Percentiles rank a stretch among this genome's conserved stretches.
Evolutionary conservation across 1,284 basidiomycete genomes (phyloP).

Genomic region (Marasmius tenuissimus): DNA sequence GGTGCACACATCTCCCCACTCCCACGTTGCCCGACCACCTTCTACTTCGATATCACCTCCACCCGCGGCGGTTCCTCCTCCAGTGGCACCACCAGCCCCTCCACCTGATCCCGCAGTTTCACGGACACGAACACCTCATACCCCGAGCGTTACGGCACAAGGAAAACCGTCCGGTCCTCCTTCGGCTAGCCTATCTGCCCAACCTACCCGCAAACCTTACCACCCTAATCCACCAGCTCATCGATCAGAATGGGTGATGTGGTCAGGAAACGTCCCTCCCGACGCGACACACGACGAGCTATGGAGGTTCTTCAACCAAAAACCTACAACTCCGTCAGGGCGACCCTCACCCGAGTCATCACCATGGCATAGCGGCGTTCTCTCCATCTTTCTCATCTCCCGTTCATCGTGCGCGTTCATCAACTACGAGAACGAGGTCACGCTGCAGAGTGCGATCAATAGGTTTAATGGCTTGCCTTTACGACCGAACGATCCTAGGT

Average conservation of each 20-base stretch:
- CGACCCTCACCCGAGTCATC: conserved; percentile 10
- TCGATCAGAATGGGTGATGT: conserved; percentile 94
- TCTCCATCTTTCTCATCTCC: conserved; percentile 90
- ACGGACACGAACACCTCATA: background rate
- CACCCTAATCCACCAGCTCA: conserved; percentile 70
- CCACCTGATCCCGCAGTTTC: background rate
- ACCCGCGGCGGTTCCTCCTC: background rate
- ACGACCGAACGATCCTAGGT: conserved; percentile 68
- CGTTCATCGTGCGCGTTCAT: conserved; percentile 93
- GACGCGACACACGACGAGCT: conserved; percentile 89
- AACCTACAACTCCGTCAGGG: conserved; percentile 19
- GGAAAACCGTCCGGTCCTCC: too few species aligned
- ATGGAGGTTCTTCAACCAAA: conserved; percentile 79
- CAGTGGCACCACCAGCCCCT: conserved; percentile 7
- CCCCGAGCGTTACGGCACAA: too few species aligned
- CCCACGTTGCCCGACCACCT: conserved; percentile 4
- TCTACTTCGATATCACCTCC: conserved; percentile 4
- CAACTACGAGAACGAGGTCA: conserved; percentile 73
- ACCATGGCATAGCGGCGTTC: conserved; percentile 37
- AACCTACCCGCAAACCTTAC: conserved; percentile 41
- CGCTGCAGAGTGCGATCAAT: conserved; percentile 68
- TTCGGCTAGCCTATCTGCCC: too few species aligned
- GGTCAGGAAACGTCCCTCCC: conserved; percentile 87
- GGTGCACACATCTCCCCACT: background rate
- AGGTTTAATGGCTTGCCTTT: conserved; percentile 73